Evolutionary conservation across 805 yeast species (phyloP).

Genomic region (Saccharomycopsis lassenensis): DNA sequence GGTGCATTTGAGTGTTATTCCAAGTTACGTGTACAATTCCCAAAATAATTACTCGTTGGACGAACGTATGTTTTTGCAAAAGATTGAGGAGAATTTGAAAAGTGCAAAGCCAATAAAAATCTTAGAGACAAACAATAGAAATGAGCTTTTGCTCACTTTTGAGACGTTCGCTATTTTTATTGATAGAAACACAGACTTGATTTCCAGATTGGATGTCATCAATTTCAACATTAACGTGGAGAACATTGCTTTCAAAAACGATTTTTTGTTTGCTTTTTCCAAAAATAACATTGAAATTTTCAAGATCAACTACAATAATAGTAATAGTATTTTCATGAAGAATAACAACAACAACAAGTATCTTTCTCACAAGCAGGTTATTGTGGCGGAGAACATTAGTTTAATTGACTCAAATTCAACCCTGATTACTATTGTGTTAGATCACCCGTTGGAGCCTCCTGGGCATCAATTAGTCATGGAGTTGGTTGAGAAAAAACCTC

Average conservation of each 20-base stretch:
- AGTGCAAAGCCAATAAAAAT: conserved; percentile 14
- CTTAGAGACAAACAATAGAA: conserved; percentile 7
- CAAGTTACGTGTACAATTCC: conserved; percentile 13
- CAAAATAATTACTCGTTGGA: conserved; percentile 12
- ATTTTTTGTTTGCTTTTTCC: conserved; percentile 10
- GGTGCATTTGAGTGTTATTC: conserved; percentile 12
- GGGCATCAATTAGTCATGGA: conserved; percentile 17
- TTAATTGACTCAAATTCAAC: conserved; percentile 15
- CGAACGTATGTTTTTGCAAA: conserved; percentile 16
- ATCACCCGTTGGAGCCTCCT: conserved; percentile 16
- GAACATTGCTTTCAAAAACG: conserved; percentile 16
- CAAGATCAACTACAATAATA: conserved; percentile 4
- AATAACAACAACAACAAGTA: conserved; percentile 6
- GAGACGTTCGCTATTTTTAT: conserved; percentile 14
- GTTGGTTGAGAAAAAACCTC: conserved; percentile 11
- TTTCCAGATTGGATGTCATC: conserved; percentile 15
- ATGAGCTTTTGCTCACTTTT: conserved; percentile 13
- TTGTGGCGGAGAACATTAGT: conserved; percentile 12
- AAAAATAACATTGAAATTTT: conserved; percentile 14
- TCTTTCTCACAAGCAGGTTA: conserved; percentile 14
- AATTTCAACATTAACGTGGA: conserved; percentile 15
- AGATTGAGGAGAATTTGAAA: conserved; percentile 11
- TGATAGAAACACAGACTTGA: conserved; percentile 9
- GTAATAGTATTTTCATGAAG: not conserved
- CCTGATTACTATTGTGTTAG: conserved; percentile 15